Evolutionary conservation across 441 rosid species (phyloP).

Genomic region (Gossypium schwendimanii): DNA sequence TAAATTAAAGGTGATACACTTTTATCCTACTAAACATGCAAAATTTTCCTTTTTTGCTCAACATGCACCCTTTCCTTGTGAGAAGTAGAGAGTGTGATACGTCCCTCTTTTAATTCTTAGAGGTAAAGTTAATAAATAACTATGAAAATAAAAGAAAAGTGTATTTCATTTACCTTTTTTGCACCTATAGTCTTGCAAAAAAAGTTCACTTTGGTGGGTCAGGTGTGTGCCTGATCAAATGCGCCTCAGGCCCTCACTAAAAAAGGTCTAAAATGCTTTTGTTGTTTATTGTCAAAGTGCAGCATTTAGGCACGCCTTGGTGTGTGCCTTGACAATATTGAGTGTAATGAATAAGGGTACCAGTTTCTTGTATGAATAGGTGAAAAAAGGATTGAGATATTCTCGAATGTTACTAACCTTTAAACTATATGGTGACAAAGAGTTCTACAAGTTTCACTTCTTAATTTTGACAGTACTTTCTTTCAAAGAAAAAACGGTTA

Average conservation of each 20-base stretch:
- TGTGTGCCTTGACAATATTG: neutral
- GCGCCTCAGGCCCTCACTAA: neutral
- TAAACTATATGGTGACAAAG: neutral
- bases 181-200: neutral
- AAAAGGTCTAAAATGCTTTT: neutral
- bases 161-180: neutral
- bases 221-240: neutral
- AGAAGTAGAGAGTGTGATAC: neutral
- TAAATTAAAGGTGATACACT: neutral
- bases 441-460: neutral
- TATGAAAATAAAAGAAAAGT: neutral
- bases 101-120: neutral
- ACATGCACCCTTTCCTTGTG: neutral
- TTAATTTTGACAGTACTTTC: neutral
- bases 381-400: neutral
- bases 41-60: neutral
- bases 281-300: neutral
- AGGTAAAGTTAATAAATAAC: neutral
- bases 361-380: neutral
- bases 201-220: neutral
- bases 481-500: neutral
- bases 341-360: neutral
- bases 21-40: neutral
- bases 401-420: neutral
- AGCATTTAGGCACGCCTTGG: neutral